phyloP scores from a whole-genome alignment of 345 rosid species.

The Camelina hispida region DNA sequence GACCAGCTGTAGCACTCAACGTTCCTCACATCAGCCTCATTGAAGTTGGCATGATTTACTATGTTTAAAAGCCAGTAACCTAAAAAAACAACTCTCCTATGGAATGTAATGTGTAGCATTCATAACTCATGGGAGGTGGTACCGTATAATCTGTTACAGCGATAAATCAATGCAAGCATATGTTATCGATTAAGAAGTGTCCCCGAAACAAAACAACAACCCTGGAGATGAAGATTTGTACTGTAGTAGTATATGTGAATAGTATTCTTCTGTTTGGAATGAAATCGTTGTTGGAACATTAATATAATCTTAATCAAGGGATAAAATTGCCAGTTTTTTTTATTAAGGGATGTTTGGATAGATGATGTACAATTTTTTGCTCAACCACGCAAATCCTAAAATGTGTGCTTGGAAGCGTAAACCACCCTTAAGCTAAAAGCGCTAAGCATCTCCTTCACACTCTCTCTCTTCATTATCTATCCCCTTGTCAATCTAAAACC shows the following conservation, averaged over 20 bases:
- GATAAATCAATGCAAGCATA: not conserved
- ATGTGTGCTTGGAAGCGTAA: not conserved
- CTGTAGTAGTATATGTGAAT: too few species aligned
- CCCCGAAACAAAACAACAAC: not conserved
- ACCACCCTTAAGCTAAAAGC: slow-evolving; percentile 5
- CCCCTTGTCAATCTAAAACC: slow-evolving; percentile 35
- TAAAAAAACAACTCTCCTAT: not conserved
- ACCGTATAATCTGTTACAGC: not conserved
- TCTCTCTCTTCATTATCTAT: slow-evolving; percentile 31
- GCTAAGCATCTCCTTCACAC: not conserved
- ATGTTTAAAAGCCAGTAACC: slow-evolving; percentile 53
- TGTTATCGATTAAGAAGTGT: not conserved
- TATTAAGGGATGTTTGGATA: not conserved
- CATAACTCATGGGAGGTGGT: not conserved
- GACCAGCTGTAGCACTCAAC: slow-evolving; percentile 86
- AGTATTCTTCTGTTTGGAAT: slow-evolving; percentile 4
- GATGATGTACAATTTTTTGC: not conserved
- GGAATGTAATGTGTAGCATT: not conserved
- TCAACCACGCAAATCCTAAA: slow-evolving; percentile 7
- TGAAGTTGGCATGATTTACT: slow-evolving; percentile 95
- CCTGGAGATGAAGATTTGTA: too few species aligned
- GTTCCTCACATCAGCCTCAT: slow-evolving; percentile 93
- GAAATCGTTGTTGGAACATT: not conserved
- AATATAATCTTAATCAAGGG: not conserved
- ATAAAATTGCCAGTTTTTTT: not conserved